Evolutionary conservation across 1,284 basidiomycete genomes (phyloP).

Genomic region (Omphalotus olearius): DNA sequence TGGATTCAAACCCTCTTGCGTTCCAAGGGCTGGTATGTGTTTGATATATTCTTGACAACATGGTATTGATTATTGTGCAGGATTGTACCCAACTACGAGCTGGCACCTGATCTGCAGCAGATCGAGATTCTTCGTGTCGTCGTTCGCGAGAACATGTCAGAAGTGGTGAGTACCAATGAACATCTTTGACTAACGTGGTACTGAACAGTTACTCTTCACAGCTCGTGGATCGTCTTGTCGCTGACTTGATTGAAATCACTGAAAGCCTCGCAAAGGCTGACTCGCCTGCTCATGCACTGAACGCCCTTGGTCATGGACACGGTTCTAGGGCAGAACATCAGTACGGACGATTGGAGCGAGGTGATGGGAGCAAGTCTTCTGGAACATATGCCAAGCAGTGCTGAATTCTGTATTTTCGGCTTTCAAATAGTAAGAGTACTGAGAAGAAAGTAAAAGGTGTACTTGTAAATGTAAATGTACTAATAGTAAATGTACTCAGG

Average conservation of each 20-base stretch:
- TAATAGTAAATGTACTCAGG: too few relatives aligned
- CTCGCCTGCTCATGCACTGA: slow-evolving; percentile 50
- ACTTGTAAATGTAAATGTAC: too few relatives aligned
- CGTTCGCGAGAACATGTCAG: slow-evolving; percentile 72
- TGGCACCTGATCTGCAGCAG: slow-evolving; percentile 66
- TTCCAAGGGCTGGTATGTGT: slow-evolving; percentile 65
- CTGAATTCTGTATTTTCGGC: background rate
- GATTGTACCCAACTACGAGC: slow-evolving; percentile 87
- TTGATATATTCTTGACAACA: background rate
- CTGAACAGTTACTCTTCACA: slow-evolving; percentile 23
- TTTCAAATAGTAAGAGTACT: background rate
- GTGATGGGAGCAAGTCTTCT: slow-evolving; percentile 39
- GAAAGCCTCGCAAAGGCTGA: slow-evolving; percentile 43
- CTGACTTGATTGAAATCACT: slow-evolving; percentile 63
- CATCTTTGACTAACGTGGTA: background rate
- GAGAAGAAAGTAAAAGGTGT: slow-evolving; percentile 22
- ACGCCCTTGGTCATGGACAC: slow-evolving; percentile 31
- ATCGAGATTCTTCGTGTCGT: slow-evolving; percentile 86
- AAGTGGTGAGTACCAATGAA: slow-evolving; percentile 33
- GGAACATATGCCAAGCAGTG: slow-evolving; percentile 67
- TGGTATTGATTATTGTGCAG: slow-evolving; percentile 23
- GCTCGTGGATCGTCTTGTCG: slow-evolving; percentile 61
- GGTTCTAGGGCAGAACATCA: slow-evolving; percentile 29
- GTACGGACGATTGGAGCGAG: slow-evolving; percentile 37
- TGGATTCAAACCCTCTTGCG: slow-evolving; percentile 87